Base-by-base conservation (phyloP, 306 rosid genomes). In the Inga laurina region DNA sequence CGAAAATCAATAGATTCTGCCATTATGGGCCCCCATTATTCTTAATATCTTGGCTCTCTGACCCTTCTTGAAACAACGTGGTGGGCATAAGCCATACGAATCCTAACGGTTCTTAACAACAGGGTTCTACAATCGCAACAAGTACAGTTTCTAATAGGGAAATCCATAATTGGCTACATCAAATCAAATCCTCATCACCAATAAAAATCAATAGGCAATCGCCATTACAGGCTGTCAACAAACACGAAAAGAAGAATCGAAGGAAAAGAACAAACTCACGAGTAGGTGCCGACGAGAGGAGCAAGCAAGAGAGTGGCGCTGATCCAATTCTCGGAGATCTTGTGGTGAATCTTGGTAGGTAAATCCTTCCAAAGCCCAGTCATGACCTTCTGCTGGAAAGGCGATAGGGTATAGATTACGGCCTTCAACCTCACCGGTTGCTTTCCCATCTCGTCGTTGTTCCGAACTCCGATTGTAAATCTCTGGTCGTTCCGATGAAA, bases 321-420 rank as follows among this genome's bases (percentile, higher is more conserved):
- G 89, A 89, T 78, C 98, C 97, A 94, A 86, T 91, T 94, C 86
- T 94, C 97, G 41, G 97, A 93, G 89, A 94, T 79, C 88, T 94
- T 95, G 85, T 95, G 97, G 73, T 91, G 94, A 82, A 95, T 87
- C 87, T 95, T 95, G 27, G 84, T 75, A 3, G 97, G 90, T 7
- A 95, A 41, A 68, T 95, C 97, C 81, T 93, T 93, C 97, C 94
- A 95, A 10, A 94, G 88, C 18, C 98, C 98, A 5, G 87, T 0
- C 97, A 93, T 94, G 54, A 90, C 88, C 91, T 95, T 93, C 93
- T 95, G 97, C 90, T 95, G 97, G 77, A 91, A 93, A 22, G 98
- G 98, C 37, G 98, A 95, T 2, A 95, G 90, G 0, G 97, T 90
- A 68, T 95, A 95, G 16, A 89, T 79, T 70, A 95, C 98, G 2